Evolutionary conservation across 1,284 basidiomycete species (phyloP).

Genomic region (Ustilago nuda): DNA sequence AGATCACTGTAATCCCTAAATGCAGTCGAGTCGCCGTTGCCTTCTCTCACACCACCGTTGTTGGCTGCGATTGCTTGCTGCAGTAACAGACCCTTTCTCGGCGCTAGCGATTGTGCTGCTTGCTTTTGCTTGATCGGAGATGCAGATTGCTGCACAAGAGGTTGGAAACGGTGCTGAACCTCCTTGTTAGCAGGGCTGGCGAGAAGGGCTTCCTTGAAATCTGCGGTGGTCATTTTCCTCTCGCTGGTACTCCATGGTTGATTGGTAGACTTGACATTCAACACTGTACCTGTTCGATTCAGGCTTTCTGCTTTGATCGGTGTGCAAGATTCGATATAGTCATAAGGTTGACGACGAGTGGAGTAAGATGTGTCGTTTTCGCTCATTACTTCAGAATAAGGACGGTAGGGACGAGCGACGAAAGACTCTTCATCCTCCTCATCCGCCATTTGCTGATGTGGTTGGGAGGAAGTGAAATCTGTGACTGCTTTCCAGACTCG

Average conservation of each 20-base stretch:
- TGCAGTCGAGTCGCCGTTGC: constrained; percentile 12
- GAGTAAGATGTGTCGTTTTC: constrained; percentile 37
- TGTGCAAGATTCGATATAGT: neutral
- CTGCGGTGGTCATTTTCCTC: constrained; percentile 20
- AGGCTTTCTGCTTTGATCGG: constrained; percentile 14
- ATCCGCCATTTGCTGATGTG: neutral
- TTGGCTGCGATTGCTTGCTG: constrained; percentile 21
- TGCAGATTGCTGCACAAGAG: neutral
- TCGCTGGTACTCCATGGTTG: constrained; percentile 29
- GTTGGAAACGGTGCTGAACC: constrained; percentile 4
- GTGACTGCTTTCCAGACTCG: constrained; percentile 42
- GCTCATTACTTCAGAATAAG: constrained; percentile 27
- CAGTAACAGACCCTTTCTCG: constrained; percentile 20
- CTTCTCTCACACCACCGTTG: neutral
- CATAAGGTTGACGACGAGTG: neutral
- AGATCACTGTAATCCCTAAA: constrained; percentile 41
- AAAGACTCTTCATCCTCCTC: constrained; percentile 40
- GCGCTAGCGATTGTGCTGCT: neutral
- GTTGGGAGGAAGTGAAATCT: constrained; percentile 5
- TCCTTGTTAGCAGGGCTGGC: constrained; percentile 31
- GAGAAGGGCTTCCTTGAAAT: constrained; percentile 34
- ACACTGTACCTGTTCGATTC: constrained; percentile 16
- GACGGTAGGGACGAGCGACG: constrained; percentile 14
- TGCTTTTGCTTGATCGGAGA: neutral
- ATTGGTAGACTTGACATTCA: constrained; percentile 27